Evolutionary conservation across 768 basidiomycete species (phyloP).

Genomic region (Tubosaeta sp.): DNA sequence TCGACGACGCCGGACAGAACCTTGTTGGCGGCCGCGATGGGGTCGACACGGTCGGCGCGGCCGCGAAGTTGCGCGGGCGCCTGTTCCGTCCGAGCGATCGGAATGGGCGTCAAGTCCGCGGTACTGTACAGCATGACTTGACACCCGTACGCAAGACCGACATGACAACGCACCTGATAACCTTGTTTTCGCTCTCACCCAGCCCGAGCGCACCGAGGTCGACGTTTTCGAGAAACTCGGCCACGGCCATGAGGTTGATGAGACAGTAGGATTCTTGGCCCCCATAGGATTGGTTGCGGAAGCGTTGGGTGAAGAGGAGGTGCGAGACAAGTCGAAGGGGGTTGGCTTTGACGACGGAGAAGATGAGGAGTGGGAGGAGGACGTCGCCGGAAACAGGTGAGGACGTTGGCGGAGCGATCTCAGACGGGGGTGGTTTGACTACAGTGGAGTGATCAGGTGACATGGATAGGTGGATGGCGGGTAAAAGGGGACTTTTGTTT

Average conservation of each 20-base stretch:
- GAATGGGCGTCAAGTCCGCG: slow-evolving; percentile 78
- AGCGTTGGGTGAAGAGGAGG: slow-evolving; percentile 36
- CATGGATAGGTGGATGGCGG: slow-evolving; percentile 5
- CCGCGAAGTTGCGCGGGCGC: slow-evolving; percentile 54
- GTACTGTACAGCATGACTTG: slow-evolving; percentile 45
- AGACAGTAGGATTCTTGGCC: slow-evolving; percentile 89
- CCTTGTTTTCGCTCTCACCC: slow-evolving; percentile 51
- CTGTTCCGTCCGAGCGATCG: slow-evolving; percentile 49
- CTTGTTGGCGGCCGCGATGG: slow-evolving; percentile 74
- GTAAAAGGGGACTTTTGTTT: slow-evolving; percentile 1
- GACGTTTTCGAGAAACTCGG: slow-evolving; percentile 93
- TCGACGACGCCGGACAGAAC: slow-evolving; percentile 84
- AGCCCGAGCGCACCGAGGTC: slow-evolving; percentile 72
- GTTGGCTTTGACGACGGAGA: slow-evolving; percentile 89
- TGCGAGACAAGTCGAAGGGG: slow-evolving; percentile 70
- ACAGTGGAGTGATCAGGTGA: not conserved
- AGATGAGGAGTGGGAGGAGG: slow-evolving; percentile 90
- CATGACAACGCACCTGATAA: slow-evolving; percentile 46
- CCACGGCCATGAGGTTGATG: slow-evolving; percentile 92
- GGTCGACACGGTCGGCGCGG: slow-evolving; percentile 74
- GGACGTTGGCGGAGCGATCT: slow-evolving; percentile 11
- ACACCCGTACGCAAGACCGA: not conserved
- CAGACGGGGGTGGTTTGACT: slow-evolving; percentile 4
- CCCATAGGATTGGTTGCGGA: slow-evolving; percentile 28
- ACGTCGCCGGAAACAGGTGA: slow-evolving; percentile 81